Percentiles rank a stretch among this genome's conserved stretches.
Evolutionary conservation across 495 filamentous ascomycete genomes (phyloP).

Genomic region (Tuber borchii): DNA sequence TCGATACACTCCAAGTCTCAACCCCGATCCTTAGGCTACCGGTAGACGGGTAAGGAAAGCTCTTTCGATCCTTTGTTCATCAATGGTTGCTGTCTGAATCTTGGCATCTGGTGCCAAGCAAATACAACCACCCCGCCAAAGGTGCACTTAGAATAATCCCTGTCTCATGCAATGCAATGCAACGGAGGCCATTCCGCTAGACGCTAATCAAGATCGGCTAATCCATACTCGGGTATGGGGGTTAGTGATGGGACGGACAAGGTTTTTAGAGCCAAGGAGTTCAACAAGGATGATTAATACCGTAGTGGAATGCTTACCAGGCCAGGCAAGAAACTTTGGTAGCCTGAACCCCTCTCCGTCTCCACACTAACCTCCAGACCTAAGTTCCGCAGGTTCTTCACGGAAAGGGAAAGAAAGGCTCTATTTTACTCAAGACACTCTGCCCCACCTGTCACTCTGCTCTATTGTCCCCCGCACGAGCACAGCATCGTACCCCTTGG

Average conservation of each 20-base stretch:
- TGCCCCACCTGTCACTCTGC: background rate
- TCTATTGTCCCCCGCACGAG: background rate
- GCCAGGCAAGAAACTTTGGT: background rate
- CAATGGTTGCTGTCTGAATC: background rate
- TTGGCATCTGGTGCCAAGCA: background rate
- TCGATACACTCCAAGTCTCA: background rate
- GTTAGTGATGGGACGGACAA: background rate
- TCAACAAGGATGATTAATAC: background rate
- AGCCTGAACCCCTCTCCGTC: background rate
- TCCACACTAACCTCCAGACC: background rate
- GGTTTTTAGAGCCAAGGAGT: too few species aligned
- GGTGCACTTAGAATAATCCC: conserved; percentile 7
- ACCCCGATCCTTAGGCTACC: background rate
- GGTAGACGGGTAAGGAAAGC: background rate
- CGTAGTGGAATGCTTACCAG: background rate
- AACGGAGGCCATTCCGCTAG: conserved; percentile 29
- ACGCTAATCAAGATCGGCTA: conserved; percentile 6
- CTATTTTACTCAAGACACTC: background rate
- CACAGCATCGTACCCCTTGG: background rate
- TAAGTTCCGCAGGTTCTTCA: background rate
- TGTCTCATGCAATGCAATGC: conserved; percentile 20
- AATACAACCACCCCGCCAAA: background rate
- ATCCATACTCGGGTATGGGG: background rate
- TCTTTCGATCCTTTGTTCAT: background rate
- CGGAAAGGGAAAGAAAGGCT: background rate